A percentile compares a stretch with the other conserved stretches of the same genome.
Evolutionary conservation across 441 rosid species (phyloP).

Genomic region (Erysimum pusillum): DNA sequence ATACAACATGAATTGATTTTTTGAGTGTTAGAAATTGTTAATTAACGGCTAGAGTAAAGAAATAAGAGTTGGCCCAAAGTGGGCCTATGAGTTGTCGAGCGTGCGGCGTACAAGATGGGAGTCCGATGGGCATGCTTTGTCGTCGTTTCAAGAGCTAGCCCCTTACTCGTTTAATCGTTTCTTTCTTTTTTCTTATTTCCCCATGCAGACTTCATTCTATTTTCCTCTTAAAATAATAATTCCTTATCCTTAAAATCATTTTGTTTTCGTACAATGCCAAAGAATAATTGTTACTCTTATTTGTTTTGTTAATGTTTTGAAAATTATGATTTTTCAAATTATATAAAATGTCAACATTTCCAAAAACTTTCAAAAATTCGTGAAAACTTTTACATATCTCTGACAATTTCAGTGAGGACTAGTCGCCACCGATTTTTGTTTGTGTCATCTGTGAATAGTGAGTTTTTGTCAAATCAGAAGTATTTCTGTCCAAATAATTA

Average conservation of each 20-base stretch:
- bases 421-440: not conserved
- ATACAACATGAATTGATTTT: not conserved
- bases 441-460: not conserved
- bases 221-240: slow-evolving; percentile 1
- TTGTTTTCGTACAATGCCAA: slow-evolving; percentile 12
- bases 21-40: not conserved
- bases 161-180: slow-evolving; percentile 32
- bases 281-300: not conserved
- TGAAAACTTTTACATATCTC: not conserved
- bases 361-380: too few species aligned
- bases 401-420: not conserved
- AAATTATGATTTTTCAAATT: not conserved
- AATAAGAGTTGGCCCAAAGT: slow-evolving; percentile 45
- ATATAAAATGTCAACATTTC: not conserved
- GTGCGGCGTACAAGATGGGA: slow-evolving; percentile 46
- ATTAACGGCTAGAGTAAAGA: not conserved
- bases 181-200: slow-evolving; percentile 10
- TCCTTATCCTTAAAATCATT: slow-evolving; percentile 36
- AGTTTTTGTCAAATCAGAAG: not conserved
- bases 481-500: not conserved
- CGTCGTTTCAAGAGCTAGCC: slow-evolving; percentile 47
- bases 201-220: not conserved
- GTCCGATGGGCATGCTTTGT: slow-evolving; percentile 53
- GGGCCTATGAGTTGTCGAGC: slow-evolving; percentile 49
- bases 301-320: not conserved